Conservation (phyloP, 805 yeast species). For the Candida glaebosa region DNA sequence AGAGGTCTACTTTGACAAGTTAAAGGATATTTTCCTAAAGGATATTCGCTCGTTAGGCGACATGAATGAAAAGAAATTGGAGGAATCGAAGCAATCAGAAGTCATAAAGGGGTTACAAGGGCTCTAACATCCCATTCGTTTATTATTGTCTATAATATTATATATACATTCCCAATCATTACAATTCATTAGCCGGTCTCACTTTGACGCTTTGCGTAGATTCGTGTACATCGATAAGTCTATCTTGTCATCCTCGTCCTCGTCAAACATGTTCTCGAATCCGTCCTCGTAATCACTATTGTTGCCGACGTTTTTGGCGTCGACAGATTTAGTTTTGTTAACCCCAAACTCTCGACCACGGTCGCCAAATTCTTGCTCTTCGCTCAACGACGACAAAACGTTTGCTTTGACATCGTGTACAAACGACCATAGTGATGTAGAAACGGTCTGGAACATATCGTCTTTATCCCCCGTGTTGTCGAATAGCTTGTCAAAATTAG, state of each 20-base stretch:
- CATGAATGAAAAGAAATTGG: constrained; percentile 25
- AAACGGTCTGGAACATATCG: constrained; percentile 40
- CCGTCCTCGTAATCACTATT: constrained; percentile 14
- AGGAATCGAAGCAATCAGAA: constrained; percentile 31
- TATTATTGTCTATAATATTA: too few species aligned
- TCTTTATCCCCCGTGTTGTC: constrained; percentile 13
- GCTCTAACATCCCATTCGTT: too few species aligned
- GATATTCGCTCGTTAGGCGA: constrained; percentile 41
- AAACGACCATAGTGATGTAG: constrained; percentile 41
- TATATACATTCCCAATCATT: too few species aligned
- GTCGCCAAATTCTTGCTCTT: constrained; percentile 8
- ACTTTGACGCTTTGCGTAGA: constrained; percentile 6
- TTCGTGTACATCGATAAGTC: constrained; percentile 26
- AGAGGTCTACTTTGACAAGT: constrained; percentile 93
- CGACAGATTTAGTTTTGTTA: constrained; percentile 4
- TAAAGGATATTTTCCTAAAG: constrained; percentile 71
- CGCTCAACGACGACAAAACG: constrained; percentile 26
- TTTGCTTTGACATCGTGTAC: constrained; percentile 39
- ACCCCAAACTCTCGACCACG: background rate
- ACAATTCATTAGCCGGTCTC: too few species aligned
- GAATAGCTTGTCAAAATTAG: constrained; percentile 4
- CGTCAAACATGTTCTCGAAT: constrained; percentile 1
- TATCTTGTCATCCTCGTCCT: constrained; percentile 16
- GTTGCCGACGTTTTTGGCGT: constrained; percentile 7
- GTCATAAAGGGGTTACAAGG: constrained; percentile 38